Base-by-base conservation (phyloP, 352 stramenopile species). In the Globisporangium paroecandrum region DNA sequence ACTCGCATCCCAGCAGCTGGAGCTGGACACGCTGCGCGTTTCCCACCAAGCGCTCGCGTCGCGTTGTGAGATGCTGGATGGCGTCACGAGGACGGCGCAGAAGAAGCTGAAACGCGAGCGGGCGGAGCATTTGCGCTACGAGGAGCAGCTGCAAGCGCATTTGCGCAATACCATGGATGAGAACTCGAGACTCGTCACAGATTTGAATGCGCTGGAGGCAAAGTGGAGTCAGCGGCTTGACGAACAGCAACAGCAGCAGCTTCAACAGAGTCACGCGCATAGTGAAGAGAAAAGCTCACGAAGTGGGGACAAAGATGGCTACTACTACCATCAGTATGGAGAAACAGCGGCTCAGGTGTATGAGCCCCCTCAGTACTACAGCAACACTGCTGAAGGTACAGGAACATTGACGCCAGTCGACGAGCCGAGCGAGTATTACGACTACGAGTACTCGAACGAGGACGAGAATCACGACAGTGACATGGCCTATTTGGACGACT, bases 61-160 rank as follows among this genome's bases (percentile, higher is more conserved):
- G 24, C 77, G 82, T 20, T 83, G 81, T 27, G 69, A 82, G 13
- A 75, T 89, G 62, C 71, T 92, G 32, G 80, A 92, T 69, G 81
- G 73, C 5, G 82, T 92, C 34, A 80, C 82, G n/a, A 71, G 77
- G 0, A 78, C 68, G 25, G 75, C 83, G 1, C 81, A 92, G 53
- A 78, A 87, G 29, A 89, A 86, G 34, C 54, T 92, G 4, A 72
- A 70, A 25, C 78, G 72, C 36, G 83, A 92, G 27, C 78, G 82
- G 4, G 71, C 63, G 4, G 82, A 89, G 53, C 76, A 81, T 32
- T 69, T 54, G 1, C 75, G 72, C 9, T 81, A 84, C 38, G 82
- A 89, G 72, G 76, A 83, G 25, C 66, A 66, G 9, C 72, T 87
- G 72, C 73, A 82, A 20, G 63, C 76, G 32, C 79, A 81, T 15